Percentiles rank a stretch among this genome's conserved stretches.
These are phyloP conservation scores for Phanerodontia chrysosporium DNA, from an alignment of 768 basidiomycete genomes.

Conservation along the genomic window DNA sequence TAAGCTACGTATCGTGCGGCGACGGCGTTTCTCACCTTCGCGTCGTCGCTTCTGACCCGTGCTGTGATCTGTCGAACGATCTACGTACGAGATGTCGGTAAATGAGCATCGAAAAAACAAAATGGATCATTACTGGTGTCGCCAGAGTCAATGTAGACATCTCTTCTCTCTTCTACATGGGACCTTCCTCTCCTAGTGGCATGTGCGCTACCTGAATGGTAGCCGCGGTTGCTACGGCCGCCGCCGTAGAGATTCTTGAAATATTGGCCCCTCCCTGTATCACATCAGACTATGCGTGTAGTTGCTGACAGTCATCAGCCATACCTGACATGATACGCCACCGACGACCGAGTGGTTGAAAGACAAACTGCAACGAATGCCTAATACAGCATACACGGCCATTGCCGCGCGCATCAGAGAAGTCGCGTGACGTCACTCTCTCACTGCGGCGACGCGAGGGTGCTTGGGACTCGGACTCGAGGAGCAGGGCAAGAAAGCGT, in stretches of 20 bases:
- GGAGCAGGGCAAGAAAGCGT: background rate
- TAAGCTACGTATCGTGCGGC: no score
- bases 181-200: background rate
- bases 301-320: background rate
- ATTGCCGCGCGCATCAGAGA: background rate
- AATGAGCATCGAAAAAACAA: background rate
- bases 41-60: background rate
- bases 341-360: background rate
- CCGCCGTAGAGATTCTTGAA: constrained; percentile 17
- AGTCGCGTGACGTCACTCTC: background rate
- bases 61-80: no score
- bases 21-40: background rate
- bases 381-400: background rate
- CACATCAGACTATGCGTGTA: background rate
- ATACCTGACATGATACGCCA: background rate
- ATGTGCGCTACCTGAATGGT: background rate
- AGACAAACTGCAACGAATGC: background rate
- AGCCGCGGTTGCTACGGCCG: constrained; percentile 1
- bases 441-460: no score
- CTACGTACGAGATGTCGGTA: background rate
- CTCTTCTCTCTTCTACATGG: background rate
- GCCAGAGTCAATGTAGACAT: background rate
- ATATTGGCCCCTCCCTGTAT: constrained; percentile 11
- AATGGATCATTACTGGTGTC: background rate
- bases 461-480: no score